Evolutionary conservation across 148 eudicot species (phyloP).

Genomic region (Euryodendron excelsum): DNA sequence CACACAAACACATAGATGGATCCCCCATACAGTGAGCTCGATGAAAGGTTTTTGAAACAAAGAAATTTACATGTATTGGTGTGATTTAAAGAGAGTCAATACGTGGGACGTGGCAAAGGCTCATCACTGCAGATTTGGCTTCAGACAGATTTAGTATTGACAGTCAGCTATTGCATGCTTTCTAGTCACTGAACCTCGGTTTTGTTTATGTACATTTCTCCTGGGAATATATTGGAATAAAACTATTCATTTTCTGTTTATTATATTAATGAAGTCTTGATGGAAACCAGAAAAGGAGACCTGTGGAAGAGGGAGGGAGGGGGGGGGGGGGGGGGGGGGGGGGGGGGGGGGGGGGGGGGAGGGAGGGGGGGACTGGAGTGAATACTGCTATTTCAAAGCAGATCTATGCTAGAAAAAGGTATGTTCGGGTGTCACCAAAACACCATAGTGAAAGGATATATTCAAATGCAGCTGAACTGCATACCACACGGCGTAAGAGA

Average conservation of each 20-base stretch:
- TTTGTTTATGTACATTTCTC: neutral
- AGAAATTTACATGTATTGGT: neutral
- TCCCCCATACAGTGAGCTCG: neutral
- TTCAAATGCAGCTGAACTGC: neutral
- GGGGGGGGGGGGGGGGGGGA: too few species aligned
- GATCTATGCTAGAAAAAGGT: neutral
- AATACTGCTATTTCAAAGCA: neutral
- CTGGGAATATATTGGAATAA: neutral
- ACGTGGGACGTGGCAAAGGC: neutral
- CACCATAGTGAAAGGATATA: neutral
- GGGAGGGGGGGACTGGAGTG: too few species aligned
- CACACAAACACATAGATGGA: neutral
- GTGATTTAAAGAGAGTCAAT: neutral
- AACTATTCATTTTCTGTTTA: too few species aligned
- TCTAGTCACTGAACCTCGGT: neutral
- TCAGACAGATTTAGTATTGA: neutral
- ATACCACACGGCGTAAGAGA: neutral
- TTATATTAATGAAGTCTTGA: neutral
- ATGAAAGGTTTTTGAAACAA: neutral
- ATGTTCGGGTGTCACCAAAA: neutral
- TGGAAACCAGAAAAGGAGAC: neutral
- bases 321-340: too few species aligned
- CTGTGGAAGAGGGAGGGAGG: neutral
- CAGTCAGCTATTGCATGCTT: neutral
- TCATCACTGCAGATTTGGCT: conserved; percentile 1